Evolutionary conservation across 352 stramenopile species (phyloP).

Genomic region (Pythium biforme): DNA sequence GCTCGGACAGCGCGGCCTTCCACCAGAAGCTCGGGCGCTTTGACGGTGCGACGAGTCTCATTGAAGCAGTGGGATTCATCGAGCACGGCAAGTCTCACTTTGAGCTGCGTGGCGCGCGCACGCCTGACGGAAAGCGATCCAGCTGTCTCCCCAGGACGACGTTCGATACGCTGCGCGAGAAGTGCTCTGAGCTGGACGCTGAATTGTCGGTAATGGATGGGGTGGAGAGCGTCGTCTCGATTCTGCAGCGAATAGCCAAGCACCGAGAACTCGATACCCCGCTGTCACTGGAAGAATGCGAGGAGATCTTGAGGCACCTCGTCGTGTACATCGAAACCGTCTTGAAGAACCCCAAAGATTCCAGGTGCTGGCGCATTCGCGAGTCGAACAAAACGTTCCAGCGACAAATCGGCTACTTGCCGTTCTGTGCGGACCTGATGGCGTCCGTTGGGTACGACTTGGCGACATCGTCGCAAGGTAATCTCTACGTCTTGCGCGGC

Average conservation of each 20-base stretch:
- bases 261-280: slow-evolving; percentile 25
- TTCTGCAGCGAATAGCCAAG: slow-evolving; percentile 46
- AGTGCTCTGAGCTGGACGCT: slow-evolving; percentile 51
- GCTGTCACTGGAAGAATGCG: slow-evolving; percentile 52
- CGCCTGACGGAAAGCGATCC: slow-evolving; percentile 39
- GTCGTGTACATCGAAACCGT: slow-evolving; percentile 53
- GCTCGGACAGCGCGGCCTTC: slow-evolving; percentile 51
- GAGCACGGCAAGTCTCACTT: slow-evolving; percentile 56
- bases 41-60: slow-evolving; percentile 49
- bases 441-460: slow-evolving; percentile 59
- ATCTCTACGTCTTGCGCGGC: slow-evolving; percentile 49
- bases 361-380: slow-evolving; percentile 61
- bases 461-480: slow-evolving; percentile 38
- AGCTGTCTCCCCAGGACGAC: slow-evolving; percentile 41
- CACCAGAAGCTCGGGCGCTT: slow-evolving; percentile 64
- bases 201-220: slow-evolving; percentile 61
- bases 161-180: slow-evolving; percentile 44
- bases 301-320: slow-evolving; percentile 35
- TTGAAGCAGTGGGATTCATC: slow-evolving; percentile 60
- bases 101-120: slow-evolving; percentile 47
- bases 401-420: slow-evolving; percentile 58
- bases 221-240: slow-evolving; percentile 58
- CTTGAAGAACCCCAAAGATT: slow-evolving; percentile 72
- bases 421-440: slow-evolving; percentile 52
- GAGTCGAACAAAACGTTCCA: slow-evolving; percentile 60